Evolutionary conservation across 2,329 filamentous ascomycete genomes (phyloP), one percentile per base, ranked within the genome.

Genomic region (Phialocephala subalpina): DNA sequence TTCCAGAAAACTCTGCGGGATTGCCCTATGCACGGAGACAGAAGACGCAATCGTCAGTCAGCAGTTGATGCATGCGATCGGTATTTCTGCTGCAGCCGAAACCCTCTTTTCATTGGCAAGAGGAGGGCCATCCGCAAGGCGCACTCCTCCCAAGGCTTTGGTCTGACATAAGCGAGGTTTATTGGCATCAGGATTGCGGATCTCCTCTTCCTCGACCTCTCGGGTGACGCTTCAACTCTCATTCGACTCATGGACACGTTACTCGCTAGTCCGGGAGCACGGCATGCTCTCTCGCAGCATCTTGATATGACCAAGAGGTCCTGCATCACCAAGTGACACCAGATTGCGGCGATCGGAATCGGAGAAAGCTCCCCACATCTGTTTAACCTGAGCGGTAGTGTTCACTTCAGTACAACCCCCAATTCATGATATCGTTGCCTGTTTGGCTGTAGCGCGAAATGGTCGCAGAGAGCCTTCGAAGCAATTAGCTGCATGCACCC

Each of bases 401-500:
- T 25, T 12, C 20, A 38, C 9, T 42, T 14, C 42, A 49, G n/a
- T 22, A 49, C 7, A 2, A 11, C n/a, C 20, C 45, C 45, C 25
- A 53, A 14, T 53, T 53, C 49, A n/a, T 33, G 14, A 53, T 16
- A 27, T 12, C 49, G 8, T 29, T 33, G 14, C 49, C 22, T 14
- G 27, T 27, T 18, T 53, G 25, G 27, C 12, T 49, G 49, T 53
- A 29, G 49, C 27, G 49, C 27, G 22, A 33, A 53, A 53, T 6
- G 14, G 49, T 11, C 49, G 25, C 27, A 29, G 12, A 47, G 27
- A 14, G 49, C 9, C 25, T 12, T 25, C 14, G 16, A 53, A 53
- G n/a, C 22, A 33, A 33, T 40, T 29, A 6, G 53, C 42, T 35
- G 20, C 45, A 53, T 62, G 60, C 60, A 22, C 49, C 42, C 59